Evolutionary conservation across 805 yeast genomes (phyloP).

Genomic region (Starmera dryadoides): DNA sequence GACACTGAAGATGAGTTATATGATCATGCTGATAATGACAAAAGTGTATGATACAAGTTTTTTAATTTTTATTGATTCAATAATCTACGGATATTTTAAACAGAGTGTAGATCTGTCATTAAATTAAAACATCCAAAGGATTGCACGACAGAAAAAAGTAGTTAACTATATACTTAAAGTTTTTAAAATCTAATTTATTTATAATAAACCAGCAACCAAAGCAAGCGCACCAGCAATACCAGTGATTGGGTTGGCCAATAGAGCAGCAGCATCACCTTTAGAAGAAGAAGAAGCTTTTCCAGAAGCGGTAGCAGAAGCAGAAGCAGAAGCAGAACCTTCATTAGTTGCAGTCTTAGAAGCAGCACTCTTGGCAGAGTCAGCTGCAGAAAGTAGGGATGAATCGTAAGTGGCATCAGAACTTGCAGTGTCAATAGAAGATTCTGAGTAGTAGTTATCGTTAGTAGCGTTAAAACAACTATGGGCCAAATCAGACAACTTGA

Average conservation of each 20-base stretch:
- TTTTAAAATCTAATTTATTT: no score
- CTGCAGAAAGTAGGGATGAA: conserved; percentile 9
- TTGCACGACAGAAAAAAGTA: no score
- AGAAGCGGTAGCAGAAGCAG: conserved; percentile 9
- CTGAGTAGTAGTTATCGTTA: conserved; percentile 29
- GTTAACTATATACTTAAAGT: no score
- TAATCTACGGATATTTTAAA: no score
- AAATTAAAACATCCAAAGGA: no score
- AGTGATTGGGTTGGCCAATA: conserved; percentile 11
- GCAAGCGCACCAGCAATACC: conserved; percentile 17
- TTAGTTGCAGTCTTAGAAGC: conserved; percentile 9
- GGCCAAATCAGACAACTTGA: conserved; percentile 26
- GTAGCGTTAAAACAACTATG: conserved; percentile 35
- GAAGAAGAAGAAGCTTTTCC: conserved; percentile 1
- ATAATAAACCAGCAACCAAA: conserved; percentile 14
- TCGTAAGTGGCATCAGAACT: conserved; percentile 17
- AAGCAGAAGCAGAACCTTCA: conserved; percentile 6
- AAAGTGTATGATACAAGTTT: no score
- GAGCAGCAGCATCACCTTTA: conserved; percentile 6
- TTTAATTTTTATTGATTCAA: no score
- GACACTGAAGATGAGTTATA: no score
- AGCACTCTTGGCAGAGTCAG: conserved; percentile 12
- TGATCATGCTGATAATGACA: no score
- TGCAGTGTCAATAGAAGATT: conserved; percentile 17
- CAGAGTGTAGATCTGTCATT: no score